Evolutionary conservation across 805 yeast species (phyloP).

Genomic region (Pichia eremophila): DNA sequence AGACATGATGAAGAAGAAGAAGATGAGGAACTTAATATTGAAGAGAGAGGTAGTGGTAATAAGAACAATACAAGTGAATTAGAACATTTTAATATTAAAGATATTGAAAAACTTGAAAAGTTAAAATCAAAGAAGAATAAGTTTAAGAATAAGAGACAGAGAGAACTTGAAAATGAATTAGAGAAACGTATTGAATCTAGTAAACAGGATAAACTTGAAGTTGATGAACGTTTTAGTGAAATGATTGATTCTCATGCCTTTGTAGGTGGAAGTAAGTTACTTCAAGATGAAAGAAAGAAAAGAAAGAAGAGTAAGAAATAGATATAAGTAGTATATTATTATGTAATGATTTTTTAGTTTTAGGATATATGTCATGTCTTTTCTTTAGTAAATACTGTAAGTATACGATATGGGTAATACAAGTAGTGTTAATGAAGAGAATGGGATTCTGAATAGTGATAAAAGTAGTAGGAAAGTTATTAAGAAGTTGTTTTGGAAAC

Average conservation of each 20-base stretch:
- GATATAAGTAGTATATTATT: neutral
- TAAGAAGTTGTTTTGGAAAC: neutral
- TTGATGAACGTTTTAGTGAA: constrained; percentile 79
- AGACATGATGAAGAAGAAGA: constrained; percentile 16
- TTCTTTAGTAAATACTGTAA: too few species aligned
- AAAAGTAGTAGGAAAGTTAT: neutral
- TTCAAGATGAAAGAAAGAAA: constrained; percentile 75
- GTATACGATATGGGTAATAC: constrained; percentile 1
- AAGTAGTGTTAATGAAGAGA: neutral
- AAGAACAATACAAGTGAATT: constrained; percentile 29
- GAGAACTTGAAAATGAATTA: constrained; percentile 40
- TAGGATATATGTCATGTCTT: too few species aligned
- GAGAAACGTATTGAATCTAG: constrained; percentile 36
- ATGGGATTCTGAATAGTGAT: neutral
- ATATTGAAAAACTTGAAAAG: constrained; percentile 58
- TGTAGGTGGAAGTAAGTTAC: constrained; percentile 88
- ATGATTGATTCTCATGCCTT: constrained; percentile 78
- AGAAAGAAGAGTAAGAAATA: constrained; percentile 34
- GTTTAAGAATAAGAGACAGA: constrained; percentile 33
- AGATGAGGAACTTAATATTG: constrained; percentile 50
- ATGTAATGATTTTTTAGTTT: neutral
- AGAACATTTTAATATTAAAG: constrained; percentile 71
- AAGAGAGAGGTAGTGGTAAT: constrained; percentile 71
- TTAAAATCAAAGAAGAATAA: constrained; percentile 42
- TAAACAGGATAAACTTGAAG: constrained; percentile 33